Conservation (phyloP, 2,329 filamentous ascomycete genomes). For the Aphanoascus verrucosus region DNA sequence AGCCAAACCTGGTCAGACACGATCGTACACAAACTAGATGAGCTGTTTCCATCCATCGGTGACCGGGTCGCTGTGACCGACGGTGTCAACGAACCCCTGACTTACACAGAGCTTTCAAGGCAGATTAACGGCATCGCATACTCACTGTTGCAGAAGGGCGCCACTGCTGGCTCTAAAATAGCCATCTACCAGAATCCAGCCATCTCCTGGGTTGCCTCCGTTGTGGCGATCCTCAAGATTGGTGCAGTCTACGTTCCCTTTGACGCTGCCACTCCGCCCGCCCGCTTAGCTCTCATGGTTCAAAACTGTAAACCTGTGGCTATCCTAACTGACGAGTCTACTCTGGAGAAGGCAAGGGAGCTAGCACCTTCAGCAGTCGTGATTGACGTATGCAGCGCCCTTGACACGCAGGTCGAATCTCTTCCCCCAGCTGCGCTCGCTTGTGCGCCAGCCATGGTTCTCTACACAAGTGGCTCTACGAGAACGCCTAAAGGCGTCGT, state of each 20-base stretch:
- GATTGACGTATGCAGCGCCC: too few species aligned
- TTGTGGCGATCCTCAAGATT: slow-evolving; percentile 26
- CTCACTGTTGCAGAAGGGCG: too few species aligned
- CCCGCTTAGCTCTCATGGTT: slow-evolving; percentile 27
- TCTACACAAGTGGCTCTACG: slow-evolving; percentile 57
- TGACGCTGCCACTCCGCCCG: slow-evolving; percentile 21
- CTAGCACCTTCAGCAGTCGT: too few species aligned
- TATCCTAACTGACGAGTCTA: too few species aligned
- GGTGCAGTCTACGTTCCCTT: slow-evolving; percentile 29
- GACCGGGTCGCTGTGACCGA: too few species aligned
- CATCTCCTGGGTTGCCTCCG: slow-evolving; percentile 21
- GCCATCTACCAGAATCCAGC: slow-evolving; percentile 34
- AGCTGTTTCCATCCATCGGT: too few species aligned
- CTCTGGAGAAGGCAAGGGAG: too few species aligned
- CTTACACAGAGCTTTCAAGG: slow-evolving; percentile 18
- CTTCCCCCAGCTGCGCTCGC: slow-evolving; percentile 16
- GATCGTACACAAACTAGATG: too few species aligned
- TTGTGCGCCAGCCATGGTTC: slow-evolving; percentile 34
- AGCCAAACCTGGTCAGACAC: too few species aligned
- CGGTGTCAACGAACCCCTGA: slow-evolving; percentile 24
- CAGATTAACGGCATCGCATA: too few species aligned
- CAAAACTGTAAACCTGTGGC: slow-evolving; percentile 22
- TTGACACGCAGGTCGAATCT: too few species aligned
- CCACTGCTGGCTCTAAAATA: slow-evolving; percentile 22
- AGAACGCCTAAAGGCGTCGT: slow-evolving; percentile 56